These are phyloP conservation scores for Xylariaceae sp. DNA, from an alignment of 2,329 filamentous ascomycete species.

Conservation along the genomic window DNA sequence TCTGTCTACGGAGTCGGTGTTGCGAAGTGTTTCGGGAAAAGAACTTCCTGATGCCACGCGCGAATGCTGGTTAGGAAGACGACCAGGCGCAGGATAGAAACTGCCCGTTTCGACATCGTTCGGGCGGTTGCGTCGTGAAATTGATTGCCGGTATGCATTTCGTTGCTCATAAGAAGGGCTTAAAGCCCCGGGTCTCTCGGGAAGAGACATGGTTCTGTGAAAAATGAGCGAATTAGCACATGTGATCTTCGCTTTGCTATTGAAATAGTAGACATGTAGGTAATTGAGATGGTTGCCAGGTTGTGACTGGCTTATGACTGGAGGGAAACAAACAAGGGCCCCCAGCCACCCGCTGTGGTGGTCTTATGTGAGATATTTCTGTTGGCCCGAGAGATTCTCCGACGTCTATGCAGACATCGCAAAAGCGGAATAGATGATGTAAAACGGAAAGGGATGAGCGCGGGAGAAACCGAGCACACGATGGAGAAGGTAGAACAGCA, in stretches of 20 bases:
- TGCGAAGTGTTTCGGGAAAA: conserved; percentile 52
- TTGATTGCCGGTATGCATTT: conserved; percentile 62
- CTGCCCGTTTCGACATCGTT: conserved; percentile 65
- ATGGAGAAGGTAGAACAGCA: background rate
- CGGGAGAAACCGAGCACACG: background rate
- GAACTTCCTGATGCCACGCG: conserved; percentile 55
- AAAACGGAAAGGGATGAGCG: background rate
- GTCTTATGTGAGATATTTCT: conserved; percentile 5
- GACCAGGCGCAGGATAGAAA: conserved; percentile 41
- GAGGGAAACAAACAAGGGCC: conserved; percentile 12
- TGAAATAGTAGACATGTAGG: background rate
- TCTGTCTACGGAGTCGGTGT: conserved; percentile 52
- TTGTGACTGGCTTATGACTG: background rate
- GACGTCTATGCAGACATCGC: conserved; percentile 8
- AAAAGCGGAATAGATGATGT: conserved; percentile 2
- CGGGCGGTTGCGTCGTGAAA: conserved; percentile 58
- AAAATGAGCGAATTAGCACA: conserved; percentile 16
- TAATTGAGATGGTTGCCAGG: background rate
- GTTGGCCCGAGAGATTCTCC: background rate
- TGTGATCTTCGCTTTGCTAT: background rate
- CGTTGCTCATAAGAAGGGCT: conserved; percentile 56
- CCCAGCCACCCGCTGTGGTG: conserved; percentile 5
- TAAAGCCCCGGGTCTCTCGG: conserved; percentile 56
- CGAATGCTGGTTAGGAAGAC: conserved; percentile 41
- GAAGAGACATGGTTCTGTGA: conserved; percentile 53